Evolutionary conservation across 305 asterid genomes (phyloP), one percentile per base, ranked within the genome.

Genomic region (Fraxinus sp.): DNA sequence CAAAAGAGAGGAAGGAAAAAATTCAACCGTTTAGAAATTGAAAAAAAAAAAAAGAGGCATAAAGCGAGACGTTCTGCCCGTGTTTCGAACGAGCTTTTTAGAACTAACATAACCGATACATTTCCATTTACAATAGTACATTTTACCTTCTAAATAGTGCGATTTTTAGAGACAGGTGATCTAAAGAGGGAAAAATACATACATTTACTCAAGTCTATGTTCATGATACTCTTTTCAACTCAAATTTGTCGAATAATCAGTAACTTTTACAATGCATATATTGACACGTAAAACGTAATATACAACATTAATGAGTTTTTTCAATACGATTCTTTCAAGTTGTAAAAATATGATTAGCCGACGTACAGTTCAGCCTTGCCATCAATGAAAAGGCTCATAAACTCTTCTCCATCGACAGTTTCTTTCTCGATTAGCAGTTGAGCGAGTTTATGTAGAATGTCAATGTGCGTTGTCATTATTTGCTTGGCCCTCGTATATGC

Each of bases 321-420:
- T 28, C n/a, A 26, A 10, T 66, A 26, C 11, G 35, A 66, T 24
- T 22, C 70, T 6, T 57, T 57, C 28, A 57, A 18, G 68, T 0
- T 18, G 68, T 10, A 2, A 22, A 11, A 26, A 22, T 8, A 20
- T 62, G 24, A 85, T 84, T 85, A 95, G 13, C 93, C 80, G n/a
- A 95, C 88, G 30, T 71, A 92, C 16, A 92, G 84, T 84, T 95
- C 98, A 55, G 98, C 97, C 84, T 94, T 86, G 79, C 98, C 97
- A 81, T 93, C 99, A 33, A 95, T 93, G 91, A 94, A 95, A n/a
- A 93, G 93, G 93, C 98, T 95, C 97, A 92, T 94, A 79, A 96
- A 96, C 91, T 96, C 98, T 84, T 96, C 98, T 20, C 99, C 99
- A 84, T 93, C 99, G 18, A 96, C 97, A 0, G 94, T 94, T 86